These are phyloP conservation scores for Hibiscus mutabilis DNA, from an alignment of 345 rosid genomes.

Conservation along the genomic window DNA sequence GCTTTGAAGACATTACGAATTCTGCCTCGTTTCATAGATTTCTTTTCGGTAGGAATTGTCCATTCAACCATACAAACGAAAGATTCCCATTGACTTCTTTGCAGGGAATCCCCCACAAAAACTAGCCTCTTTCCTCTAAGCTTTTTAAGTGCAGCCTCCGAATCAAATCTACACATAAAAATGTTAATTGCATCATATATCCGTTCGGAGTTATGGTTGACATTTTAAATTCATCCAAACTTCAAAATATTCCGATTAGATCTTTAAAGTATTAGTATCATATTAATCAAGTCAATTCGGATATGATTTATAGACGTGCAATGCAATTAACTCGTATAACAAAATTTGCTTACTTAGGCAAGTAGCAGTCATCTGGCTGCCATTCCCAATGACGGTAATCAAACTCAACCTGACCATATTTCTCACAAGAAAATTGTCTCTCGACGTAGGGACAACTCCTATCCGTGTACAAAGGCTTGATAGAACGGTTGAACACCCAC, in stretches of 20 bases:
- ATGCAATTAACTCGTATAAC: background rate
- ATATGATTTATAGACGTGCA: no score
- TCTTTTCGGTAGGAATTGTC: conserved; percentile 49
- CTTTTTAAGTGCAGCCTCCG: conserved; percentile 54
- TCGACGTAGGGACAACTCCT: conserved; percentile 77
- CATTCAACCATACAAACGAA: conserved; percentile 77
- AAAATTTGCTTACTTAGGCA: conserved; percentile 46
- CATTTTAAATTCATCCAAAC: no score
- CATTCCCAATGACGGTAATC: conserved; percentile 84
- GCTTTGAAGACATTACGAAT: conserved; percentile 54
- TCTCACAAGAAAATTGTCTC: conserved; percentile 59
- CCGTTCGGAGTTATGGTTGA: no score
- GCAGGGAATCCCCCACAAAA: conserved; percentile 85
- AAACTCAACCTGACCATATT: conserved; percentile 60
- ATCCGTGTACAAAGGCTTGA: conserved; percentile 67
- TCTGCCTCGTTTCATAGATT: conserved; percentile 47
- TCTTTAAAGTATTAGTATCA: no score
- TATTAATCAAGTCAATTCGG: no score
- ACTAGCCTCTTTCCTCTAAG: conserved; percentile 68
- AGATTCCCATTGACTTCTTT: conserved; percentile 88
- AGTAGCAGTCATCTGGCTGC: conserved; percentile 84
- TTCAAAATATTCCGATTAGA: background rate
- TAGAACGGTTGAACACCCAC: conserved; percentile 67
- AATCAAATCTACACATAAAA: conserved; percentile 41
- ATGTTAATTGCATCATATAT: no score